phyloP scores from a whole-genome alignment of 805 yeast genomes.

The Ogataea parapolymorpha region DNA sequence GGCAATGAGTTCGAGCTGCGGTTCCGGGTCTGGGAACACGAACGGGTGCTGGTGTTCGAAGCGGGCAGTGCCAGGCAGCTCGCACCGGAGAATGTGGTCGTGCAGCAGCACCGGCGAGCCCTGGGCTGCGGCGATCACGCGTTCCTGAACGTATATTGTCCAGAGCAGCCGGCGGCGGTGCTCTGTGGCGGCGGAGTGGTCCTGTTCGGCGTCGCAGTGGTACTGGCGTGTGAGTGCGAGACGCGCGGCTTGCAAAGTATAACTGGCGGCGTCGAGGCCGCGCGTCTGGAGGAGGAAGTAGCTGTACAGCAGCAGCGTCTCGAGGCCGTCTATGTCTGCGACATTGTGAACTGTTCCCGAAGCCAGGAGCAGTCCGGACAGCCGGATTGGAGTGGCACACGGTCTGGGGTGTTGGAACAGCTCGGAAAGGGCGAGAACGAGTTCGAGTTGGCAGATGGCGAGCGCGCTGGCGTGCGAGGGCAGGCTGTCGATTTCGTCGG shows the following conservation, averaged over 20 bases:
- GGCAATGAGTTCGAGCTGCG: conserved; percentile 61
- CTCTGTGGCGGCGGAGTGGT: conserved; percentile 42
- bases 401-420: conserved; percentile 54
- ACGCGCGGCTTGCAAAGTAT: conserved; percentile 64
- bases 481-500: conserved; percentile 13
- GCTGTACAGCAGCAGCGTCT: conserved; percentile 62
- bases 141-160: conserved; percentile 31
- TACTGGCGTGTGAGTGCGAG: conserved; percentile 62
- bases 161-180: conserved; percentile 33
- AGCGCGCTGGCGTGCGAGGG: conserved; percentile 51
- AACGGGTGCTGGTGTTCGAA: conserved; percentile 49
- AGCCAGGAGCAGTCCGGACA: too few species aligned
- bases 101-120: conserved; percentile 69
- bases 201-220: conserved; percentile 70
- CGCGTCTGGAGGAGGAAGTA: conserved; percentile 71
- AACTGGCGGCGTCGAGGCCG: conserved; percentile 64
- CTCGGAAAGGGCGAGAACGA: conserved; percentile 70
- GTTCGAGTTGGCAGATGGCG: conserved; percentile 64
- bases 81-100: conserved; percentile 68
- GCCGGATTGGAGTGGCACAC: conserved; percentile 44
- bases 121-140: conserved; percentile 69
- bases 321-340: conserved; percentile 69
- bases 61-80: conserved; percentile 60
- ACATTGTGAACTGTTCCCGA: conserved; percentile 49
- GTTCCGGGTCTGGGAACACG: conserved; percentile 68